These are phyloP conservation scores for Populus hybrid DNA, from an alignment of 441 rosid species.

Conservation along the genomic window DNA sequence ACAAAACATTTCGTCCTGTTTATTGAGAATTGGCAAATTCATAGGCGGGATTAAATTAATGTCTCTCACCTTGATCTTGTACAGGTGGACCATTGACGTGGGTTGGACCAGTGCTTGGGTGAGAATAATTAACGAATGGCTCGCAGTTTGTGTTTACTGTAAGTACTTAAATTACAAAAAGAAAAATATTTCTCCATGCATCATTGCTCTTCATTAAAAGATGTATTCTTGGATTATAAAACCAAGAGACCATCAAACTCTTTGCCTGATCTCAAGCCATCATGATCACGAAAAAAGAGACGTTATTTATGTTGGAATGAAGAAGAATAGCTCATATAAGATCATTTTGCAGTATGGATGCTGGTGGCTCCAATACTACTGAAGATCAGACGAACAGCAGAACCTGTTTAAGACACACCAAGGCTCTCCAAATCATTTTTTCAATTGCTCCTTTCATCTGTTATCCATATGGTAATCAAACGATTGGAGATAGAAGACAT, in stretches of 20 bases:
- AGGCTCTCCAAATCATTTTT: not conserved
- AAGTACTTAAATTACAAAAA: constrained; percentile 28
- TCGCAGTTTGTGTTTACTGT: constrained; percentile 92
- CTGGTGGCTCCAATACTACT: constrained; percentile 68
- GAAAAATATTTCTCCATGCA: not conserved
- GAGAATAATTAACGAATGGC: constrained; percentile 86
- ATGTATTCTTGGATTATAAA: not conserved
- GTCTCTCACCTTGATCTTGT: not conserved
- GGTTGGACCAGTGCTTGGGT: constrained; percentile 99
- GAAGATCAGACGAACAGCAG: constrained; percentile 45
- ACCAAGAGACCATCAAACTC: not conserved
- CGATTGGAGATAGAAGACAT: constrained; percentile 4
- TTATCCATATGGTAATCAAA: not conserved
- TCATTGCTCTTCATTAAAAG: not conserved
- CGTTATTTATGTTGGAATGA: not conserved
- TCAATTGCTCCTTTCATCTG: not conserved
- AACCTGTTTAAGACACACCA: constrained; percentile 28
- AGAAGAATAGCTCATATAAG: not conserved
- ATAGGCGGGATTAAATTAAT: not conserved
- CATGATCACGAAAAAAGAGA: not conserved
- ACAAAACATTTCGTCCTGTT: not conserved
- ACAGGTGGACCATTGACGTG: constrained; percentile 98
- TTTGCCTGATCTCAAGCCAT: not conserved
- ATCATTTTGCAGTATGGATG: constrained; percentile 80
- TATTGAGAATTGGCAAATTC: not conserved